Evolutionary conservation across 768 basidiomycete genomes (phyloP), one percentile per base, ranked within the genome.

Genomic region (Albatrellus ellisii): DNA sequence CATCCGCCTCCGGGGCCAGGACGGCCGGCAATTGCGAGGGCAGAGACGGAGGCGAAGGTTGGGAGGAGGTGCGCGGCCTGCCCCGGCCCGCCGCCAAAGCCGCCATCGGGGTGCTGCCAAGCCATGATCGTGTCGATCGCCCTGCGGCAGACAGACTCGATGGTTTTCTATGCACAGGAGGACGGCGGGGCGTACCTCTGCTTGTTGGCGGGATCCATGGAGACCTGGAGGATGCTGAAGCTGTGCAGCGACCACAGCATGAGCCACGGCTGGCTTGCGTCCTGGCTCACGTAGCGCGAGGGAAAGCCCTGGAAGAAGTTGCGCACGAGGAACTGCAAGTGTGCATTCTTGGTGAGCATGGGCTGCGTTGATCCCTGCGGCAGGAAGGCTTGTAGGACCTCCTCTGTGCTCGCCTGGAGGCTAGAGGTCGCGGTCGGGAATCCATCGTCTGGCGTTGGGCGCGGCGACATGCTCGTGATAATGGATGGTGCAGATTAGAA

Each of bases 201-300:
- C 57, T 79, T 84, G 52, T 74, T 89, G 15, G 62, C 69, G 2
- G 79, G 77, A 65, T 92, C 90, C 38, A 94, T 52, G 2, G 65
- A 79, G 6, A 87, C 78, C 38, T 89, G 86, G 33, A 94, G 56
- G 2, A 77, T 56, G 51, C 83, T 80, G 52, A 95, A 82, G 11
- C 79, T 68, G 52, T 99, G 91, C 8, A 92, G 56, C 0, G 78
- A 79, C 92, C 95, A 98, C 62, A 86, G 97, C 45, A 97, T 57
- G 22, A 97, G 64, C 95, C 95, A 98, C 0, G 95, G 85, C 52
- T 94, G 81, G 50, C 87, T 91, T 0, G 94, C 92, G 56, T 98
- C 95, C 53, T 97, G 83, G 35, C 77, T 78, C 15, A 66, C 69
- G 56, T 88, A 98, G 42, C 78, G 68, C 9, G 68, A 64, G 0